Percentiles rank a stretch among this genome's conserved stretches.
phyloP scores from a whole-genome alignment of 169 alveolate genomes.

The Sarcocystis neurona region DNA sequence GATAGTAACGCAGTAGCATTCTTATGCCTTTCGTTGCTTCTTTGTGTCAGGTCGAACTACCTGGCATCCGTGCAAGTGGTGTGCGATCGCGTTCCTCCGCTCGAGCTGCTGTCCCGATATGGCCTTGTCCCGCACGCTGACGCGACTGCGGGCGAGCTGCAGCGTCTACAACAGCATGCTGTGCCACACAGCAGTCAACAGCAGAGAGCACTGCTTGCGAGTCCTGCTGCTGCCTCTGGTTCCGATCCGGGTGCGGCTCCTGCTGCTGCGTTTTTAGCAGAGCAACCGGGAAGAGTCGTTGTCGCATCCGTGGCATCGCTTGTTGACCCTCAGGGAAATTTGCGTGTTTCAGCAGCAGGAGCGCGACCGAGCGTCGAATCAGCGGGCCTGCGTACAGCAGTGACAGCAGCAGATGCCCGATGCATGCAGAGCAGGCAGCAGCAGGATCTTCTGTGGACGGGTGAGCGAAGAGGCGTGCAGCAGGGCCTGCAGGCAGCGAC shows the following conservation, averaged over 20 bases:
- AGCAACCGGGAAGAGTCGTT: too few species aligned
- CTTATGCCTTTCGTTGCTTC: slow-evolving; percentile 10
- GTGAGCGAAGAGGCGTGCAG: too few species aligned
- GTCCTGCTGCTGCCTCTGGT: too few species aligned
- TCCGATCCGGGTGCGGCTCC: too few species aligned
- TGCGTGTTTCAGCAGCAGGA: background rate
- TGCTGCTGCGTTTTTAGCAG: too few species aligned
- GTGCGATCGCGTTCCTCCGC: slow-evolving; percentile 92
- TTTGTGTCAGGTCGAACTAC: slow-evolving; percentile 82
- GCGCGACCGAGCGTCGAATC: background rate
- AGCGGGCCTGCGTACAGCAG: background rate
- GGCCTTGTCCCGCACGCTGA: slow-evolving; percentile 26
- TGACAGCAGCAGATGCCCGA: too few species aligned
- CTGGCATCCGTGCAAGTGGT: slow-evolving; percentile 91
- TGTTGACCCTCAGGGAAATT: too few species aligned
- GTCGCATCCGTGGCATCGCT: too few species aligned
- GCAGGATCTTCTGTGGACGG: too few species aligned
- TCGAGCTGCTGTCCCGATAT: slow-evolving; percentile 75
- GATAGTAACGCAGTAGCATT: background rate
- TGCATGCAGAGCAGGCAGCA: too few species aligned
- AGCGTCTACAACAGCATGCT: background rate
- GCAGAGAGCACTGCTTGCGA: too few species aligned
- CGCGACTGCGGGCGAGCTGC: background rate
- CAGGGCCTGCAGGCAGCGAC: slow-evolving; percentile 57
- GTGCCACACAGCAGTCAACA: background rate